Evolutionary conservation across 148 eudicot genomes (phyloP).

Genomic region (Rhododendron ovatum): DNA sequence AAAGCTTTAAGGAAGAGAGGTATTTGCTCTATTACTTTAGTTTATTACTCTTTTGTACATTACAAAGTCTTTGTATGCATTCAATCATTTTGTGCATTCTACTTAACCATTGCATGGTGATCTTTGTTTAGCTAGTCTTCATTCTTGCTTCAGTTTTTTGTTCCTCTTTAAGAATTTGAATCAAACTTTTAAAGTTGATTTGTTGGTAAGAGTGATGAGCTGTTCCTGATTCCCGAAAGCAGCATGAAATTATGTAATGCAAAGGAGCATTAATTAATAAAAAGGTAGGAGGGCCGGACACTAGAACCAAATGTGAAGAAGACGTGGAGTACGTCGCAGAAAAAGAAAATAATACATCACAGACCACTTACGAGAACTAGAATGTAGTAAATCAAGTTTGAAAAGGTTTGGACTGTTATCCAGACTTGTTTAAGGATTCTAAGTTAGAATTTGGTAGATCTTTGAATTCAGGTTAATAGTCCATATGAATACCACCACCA

Average conservation of each 20-base stretch:
- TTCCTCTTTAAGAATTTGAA: neutral
- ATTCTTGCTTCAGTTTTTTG: neutral
- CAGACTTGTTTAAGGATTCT: neutral
- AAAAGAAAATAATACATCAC: neutral
- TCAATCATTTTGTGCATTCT: neutral
- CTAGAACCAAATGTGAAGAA: neutral
- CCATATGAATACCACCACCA: neutral
- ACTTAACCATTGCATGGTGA: neutral
- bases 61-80: neutral
- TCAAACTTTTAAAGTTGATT: neutral
- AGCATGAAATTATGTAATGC: neutral
- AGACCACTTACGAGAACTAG: neutral
- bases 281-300: neutral
- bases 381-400: neutral
- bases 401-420: neutral
- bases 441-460: neutral
- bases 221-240: neutral
- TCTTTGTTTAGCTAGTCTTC: neutral
- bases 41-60: neutral
- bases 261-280: neutral
- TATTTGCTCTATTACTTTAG: slow-evolving; percentile 15
- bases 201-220: neutral
- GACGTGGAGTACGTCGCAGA: neutral
- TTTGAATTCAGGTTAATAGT: neutral
- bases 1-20: slow-evolving; percentile 64